A percentile compares a stretch with the other conserved stretches of the same genome.
phyloP scores from a whole-genome alignment of 805 yeast species.

The Ogataea chonburiensis region DNA sequence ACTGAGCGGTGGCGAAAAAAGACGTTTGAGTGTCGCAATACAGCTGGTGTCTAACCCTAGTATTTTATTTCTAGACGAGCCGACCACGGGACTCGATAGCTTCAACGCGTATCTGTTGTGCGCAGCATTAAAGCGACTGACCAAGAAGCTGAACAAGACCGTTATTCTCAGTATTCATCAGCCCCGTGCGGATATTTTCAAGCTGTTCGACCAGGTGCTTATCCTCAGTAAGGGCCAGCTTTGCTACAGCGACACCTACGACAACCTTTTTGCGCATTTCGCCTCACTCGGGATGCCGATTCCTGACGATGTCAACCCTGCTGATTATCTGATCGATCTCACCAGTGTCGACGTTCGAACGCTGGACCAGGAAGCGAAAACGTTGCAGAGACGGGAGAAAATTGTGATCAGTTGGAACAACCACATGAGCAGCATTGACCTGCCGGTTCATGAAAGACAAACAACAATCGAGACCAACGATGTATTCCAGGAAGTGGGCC shows the following conservation, averaged over 20 bases:
- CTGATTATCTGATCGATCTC: conserved; percentile 57
- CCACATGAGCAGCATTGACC: conserved; percentile 17
- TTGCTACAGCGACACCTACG: conserved; percentile 44
- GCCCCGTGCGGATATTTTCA: conserved; percentile 75
- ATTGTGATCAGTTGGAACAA: conserved; percentile 41
- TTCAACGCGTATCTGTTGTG: conserved; percentile 68
- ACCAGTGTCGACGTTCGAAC: conserved; percentile 55
- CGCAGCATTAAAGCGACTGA: conserved; percentile 56
- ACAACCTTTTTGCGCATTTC: conserved; percentile 49
- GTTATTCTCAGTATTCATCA: conserved; percentile 79
- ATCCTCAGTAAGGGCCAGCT: conserved; percentile 62
- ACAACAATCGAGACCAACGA: not conserved
- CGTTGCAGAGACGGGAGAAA: conserved; percentile 34
- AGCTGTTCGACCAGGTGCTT: conserved; percentile 64
- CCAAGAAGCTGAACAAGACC: conserved; percentile 58
- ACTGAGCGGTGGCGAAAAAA: conserved; percentile 81
- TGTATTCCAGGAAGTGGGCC: conserved; percentile 29
- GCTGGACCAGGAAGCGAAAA: conserved; percentile 34
- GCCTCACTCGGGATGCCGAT: conserved; percentile 41
- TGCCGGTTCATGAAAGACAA: conserved; percentile 1
- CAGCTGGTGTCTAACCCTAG: conserved; percentile 78
- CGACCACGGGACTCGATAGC: conserved; percentile 85
- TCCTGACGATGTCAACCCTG: conserved; percentile 55
- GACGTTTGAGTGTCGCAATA: conserved; percentile 74
- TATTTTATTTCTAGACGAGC: conserved; percentile 77